phyloP scores from a whole-genome alignment of 768 basidiomycete species.

The Tubosaeta sp. region DNA sequence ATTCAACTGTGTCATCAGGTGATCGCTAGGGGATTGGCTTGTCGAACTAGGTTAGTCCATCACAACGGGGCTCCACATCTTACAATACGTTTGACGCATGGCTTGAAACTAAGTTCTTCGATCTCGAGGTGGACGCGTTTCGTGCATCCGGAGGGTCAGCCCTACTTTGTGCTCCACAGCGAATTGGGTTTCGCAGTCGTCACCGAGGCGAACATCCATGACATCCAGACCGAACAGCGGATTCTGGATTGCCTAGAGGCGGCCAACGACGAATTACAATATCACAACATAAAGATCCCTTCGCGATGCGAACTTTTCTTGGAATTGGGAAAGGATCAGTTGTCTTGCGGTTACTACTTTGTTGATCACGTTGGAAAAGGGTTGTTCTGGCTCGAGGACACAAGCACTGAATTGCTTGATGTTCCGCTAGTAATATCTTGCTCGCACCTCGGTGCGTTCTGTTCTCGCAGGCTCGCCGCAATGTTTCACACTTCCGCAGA shows the following conservation, averaged over 20 bases:
- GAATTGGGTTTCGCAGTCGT: constrained; percentile 37
- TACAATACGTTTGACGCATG: no score
- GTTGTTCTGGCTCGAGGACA: constrained; percentile 52
- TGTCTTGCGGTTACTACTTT: constrained; percentile 55
- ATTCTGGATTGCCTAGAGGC: constrained; percentile 36
- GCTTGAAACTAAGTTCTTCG: background rate
- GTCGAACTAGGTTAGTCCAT: constrained; percentile 6
- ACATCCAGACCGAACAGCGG: constrained; percentile 30
- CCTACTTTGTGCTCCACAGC: constrained; percentile 40
- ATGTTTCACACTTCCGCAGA: constrained; percentile 33
- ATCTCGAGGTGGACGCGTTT: constrained; percentile 38
- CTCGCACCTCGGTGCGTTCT: constrained; percentile 51
- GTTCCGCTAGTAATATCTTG: constrained; percentile 43
- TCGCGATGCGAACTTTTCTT: constrained; percentile 49
- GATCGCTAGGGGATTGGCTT: constrained; percentile 9
- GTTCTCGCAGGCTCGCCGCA: background rate
- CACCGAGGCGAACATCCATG: constrained; percentile 54
- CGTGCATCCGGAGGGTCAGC: constrained; percentile 59
- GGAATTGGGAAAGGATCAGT: constrained; percentile 34
- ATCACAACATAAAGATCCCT: constrained; percentile 33
- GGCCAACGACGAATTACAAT: constrained; percentile 31
- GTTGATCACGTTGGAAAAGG: constrained; percentile 45
- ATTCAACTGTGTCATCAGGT: constrained; percentile 5
- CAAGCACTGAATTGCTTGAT: constrained; percentile 40
- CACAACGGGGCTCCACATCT: no score